phyloP scores from a whole-genome alignment of 148 eudicot species.

The Chenopodium suecicum region DNA sequence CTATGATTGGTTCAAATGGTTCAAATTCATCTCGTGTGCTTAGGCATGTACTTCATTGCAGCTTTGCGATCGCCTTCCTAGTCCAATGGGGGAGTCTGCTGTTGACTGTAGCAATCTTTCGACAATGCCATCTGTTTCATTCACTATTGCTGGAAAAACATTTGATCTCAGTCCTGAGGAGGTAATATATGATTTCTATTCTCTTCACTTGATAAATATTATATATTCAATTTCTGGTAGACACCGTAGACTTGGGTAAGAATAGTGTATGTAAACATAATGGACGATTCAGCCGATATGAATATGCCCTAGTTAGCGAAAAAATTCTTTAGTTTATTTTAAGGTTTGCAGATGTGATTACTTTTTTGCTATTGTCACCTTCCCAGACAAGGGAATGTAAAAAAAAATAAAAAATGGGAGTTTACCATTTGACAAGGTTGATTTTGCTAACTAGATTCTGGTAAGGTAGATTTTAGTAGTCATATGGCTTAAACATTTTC shows the following conservation, averaged over 20 bases:
- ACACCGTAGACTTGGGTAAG: not conserved
- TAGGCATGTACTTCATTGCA: slow-evolving; percentile 33
- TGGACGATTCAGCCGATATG: not conserved
- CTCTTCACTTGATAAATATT: not conserved
- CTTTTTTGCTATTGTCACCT: not conserved
- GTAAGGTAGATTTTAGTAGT: not conserved
- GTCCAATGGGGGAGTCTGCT: slow-evolving; percentile 89
- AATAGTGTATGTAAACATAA: not conserved
- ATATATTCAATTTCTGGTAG: not conserved
- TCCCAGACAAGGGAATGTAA: not conserved
- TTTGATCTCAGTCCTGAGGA: slow-evolving; percentile 72
- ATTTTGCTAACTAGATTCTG: not conserved
- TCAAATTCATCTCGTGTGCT: slow-evolving; percentile 4
- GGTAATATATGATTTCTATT: slow-evolving; percentile 36
- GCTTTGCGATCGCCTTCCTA: slow-evolving; percentile 82
- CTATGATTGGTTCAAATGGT: not conserved
- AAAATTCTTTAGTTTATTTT: not conserved
- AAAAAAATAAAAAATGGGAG: not conserved
- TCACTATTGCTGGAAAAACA: slow-evolving; percentile 73
- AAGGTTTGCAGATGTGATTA: not conserved
- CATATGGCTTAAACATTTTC: not conserved
- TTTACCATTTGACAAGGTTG: not conserved
- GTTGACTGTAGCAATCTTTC: slow-evolving; percentile 70
- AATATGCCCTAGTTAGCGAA: not conserved
- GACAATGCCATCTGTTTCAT: slow-evolving; percentile 70